Evolutionary conservation across 805 yeast species (phyloP).

Genomic region (Starmerella roubikii): DNA sequence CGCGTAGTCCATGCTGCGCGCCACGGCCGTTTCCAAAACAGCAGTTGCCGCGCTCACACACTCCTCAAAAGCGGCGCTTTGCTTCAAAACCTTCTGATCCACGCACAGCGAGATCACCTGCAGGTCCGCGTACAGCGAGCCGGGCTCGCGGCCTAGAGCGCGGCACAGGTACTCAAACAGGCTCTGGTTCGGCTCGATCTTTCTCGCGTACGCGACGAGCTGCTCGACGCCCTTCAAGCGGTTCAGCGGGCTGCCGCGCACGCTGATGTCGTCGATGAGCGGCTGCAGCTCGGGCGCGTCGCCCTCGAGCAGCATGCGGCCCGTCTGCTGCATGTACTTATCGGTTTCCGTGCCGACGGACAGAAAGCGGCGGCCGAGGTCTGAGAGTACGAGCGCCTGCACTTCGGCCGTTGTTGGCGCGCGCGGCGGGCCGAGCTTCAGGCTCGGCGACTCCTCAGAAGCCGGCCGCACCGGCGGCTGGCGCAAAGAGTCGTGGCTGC

Average conservation of each 20-base stretch:
- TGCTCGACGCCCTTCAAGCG: constrained; percentile 14
- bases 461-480: too few relatives aligned
- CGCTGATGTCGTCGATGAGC: constrained; percentile 16
- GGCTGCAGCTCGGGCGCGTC: constrained; percentile 17
- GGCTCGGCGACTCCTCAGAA: neutral
- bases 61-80: constrained; percentile 28
- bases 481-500: constrained; percentile 13
- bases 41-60: constrained; percentile 26
- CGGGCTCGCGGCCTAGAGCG: constrained; percentile 22
- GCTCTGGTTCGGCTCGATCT: constrained; percentile 1
- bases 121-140: constrained; percentile 26
- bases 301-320: constrained; percentile 22
- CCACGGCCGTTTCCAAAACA: constrained; percentile 17
- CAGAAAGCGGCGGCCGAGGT: constrained; percentile 23
- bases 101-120: constrained; percentile 27
- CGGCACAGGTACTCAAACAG: constrained; percentile 26
- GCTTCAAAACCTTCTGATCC: constrained; percentile 22
- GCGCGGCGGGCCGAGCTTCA: constrained; percentile 9
- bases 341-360: constrained; percentile 27
- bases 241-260: constrained; percentile 12
- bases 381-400: constrained; percentile 23
- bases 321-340: constrained; percentile 22
- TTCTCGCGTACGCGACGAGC: constrained; percentile 11
- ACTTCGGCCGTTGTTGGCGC: constrained; percentile 10
- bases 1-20: constrained; percentile 21